phyloP scores from a whole-genome alignment of 768 basidiomycete species.

The Mycena rosella region DNA sequence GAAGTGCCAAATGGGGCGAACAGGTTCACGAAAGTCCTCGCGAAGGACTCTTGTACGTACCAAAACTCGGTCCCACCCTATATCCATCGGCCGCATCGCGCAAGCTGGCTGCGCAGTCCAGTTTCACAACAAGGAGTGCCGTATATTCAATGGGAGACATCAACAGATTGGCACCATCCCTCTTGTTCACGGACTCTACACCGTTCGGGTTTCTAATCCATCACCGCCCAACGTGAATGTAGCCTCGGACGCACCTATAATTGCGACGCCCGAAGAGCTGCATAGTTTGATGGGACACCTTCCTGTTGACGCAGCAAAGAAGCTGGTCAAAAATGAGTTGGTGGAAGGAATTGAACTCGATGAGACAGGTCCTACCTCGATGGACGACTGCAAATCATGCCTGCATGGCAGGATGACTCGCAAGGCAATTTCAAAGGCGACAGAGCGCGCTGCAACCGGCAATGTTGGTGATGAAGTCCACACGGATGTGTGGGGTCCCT shows the following conservation, averaged over 20 bases:
- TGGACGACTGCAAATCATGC: too few species aligned
- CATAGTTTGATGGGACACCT: slow-evolving; percentile 45
- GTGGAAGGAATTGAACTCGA: slow-evolving; percentile 45
- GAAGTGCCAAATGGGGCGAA: slow-evolving; percentile 38
- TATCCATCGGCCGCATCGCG: slow-evolving; percentile 46
- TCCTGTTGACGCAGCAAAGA: slow-evolving; percentile 35
- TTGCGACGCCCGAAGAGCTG: slow-evolving; percentile 41
- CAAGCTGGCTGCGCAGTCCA: slow-evolving; percentile 40
- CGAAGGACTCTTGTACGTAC: slow-evolving; percentile 48
- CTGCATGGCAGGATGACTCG: slow-evolving; percentile 45
- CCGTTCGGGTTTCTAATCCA: not conserved
- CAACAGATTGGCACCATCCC: slow-evolving; percentile 22
- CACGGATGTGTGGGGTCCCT: slow-evolving; percentile 52
- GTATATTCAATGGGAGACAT: slow-evolving; percentile 34
- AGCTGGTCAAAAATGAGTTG: slow-evolving; percentile 40
- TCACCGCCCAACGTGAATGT: not conserved
- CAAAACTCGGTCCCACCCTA: slow-evolving; percentile 46
- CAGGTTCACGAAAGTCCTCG: slow-evolving; percentile 35
- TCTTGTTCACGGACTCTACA: too few species aligned
- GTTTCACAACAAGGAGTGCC: slow-evolving; percentile 40
- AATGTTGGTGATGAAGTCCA: slow-evolving; percentile 48
- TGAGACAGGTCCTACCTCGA: slow-evolving; percentile 24
- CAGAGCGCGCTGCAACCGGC: slow-evolving; percentile 31
- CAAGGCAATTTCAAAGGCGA: slow-evolving; percentile 42
- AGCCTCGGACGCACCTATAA: not conserved